Evolutionary conservation across 495 filamentous ascomycete genomes (phyloP).

Genomic region (Trichoderma erinaceum): DNA sequence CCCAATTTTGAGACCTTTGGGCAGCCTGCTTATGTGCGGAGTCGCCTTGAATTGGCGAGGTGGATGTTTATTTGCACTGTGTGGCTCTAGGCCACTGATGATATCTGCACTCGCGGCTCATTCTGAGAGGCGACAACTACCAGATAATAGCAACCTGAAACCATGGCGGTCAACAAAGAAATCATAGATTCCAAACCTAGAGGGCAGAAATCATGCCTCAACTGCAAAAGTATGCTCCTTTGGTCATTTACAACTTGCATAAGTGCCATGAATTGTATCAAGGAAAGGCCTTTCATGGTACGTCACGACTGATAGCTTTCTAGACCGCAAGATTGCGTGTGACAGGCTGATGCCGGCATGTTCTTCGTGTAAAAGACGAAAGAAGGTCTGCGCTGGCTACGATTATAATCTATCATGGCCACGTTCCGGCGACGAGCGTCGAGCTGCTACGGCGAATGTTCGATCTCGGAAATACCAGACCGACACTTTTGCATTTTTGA

Average conservation of each 20-base stretch:
- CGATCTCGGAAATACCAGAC: background rate
- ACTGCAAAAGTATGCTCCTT: background rate
- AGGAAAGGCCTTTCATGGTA: background rate
- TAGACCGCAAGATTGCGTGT: conserved; percentile 5
- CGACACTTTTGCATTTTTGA: background rate
- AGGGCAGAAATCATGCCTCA: conserved; percentile 1
- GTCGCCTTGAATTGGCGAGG: background rate
- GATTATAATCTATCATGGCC: conserved; percentile 3
- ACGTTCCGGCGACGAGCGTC: background rate
- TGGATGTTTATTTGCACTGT: background rate
- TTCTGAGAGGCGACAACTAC: background rate
- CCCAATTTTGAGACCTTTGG: background rate
- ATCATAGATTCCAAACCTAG: background rate
- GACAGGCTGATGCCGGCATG: background rate
- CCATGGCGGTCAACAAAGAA: background rate
- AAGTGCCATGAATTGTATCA: background rate
- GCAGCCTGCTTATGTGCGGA: background rate
- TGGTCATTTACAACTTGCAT: background rate
- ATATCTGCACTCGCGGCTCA: background rate
- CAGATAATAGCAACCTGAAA: background rate
- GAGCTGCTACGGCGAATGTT: background rate
- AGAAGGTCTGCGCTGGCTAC: conserved; percentile 3
- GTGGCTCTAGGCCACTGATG: background rate
- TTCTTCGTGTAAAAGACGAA: background rate
- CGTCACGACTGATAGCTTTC: background rate